Evolutionary conservation across 768 basidiomycete species (phyloP), one percentile per base, ranked within the genome.

Genomic region (Jaapia argillacea): DNA sequence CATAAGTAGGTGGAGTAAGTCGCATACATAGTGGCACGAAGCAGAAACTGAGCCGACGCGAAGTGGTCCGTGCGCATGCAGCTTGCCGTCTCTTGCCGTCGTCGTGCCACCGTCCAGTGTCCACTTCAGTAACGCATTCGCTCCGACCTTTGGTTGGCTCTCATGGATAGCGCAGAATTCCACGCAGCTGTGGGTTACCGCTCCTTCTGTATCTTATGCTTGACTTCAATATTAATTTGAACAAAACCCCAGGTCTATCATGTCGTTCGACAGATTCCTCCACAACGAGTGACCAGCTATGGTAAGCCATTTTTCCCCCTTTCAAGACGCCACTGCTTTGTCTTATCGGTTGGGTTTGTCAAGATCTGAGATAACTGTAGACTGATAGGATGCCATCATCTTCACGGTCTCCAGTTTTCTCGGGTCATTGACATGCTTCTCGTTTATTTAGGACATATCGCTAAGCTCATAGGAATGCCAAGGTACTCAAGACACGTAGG

Each of bases 391-490:
- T n/a, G n/a, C n/a, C n/a, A n/a, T n/a, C n/a, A n/a, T n/a, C n/a
- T n/a, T n/a, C n/a, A n/a, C n/a, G n/a, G n/a, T n/a, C n/a, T n/a
- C n/a, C n/a, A n/a, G n/a, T n/a, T n/a, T n/a, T n/a, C n/a, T n/a
- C 13, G 13, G 23, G 31, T 18, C 36, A 35, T 23, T 43, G 24
- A n/a, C 23, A 23, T 25, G 21, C 33, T 36, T 14, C 27, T 16
- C 43, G 22, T 23, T 22, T 26, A 22, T 10, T 6, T 50, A 89
- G 85, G 83, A 2, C 84, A 88, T 54, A 74, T 90, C 43, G 85
- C 87, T 5, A 86, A 80, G 52, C 65, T 90, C 20, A 70, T 85
- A 43, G 84, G 84, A 14, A 85, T 83, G 81, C 87, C 86, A 0
- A 69, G 68, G 21, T 74, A 90, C 60, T 76, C 87, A 3, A 71